Percentiles rank a stretch among this genome's conserved stretches.
These are phyloP conservation scores for Hevea brasiliensis DNA, from an alignment of 345 rosid genomes.

Conservation along the genomic window DNA sequence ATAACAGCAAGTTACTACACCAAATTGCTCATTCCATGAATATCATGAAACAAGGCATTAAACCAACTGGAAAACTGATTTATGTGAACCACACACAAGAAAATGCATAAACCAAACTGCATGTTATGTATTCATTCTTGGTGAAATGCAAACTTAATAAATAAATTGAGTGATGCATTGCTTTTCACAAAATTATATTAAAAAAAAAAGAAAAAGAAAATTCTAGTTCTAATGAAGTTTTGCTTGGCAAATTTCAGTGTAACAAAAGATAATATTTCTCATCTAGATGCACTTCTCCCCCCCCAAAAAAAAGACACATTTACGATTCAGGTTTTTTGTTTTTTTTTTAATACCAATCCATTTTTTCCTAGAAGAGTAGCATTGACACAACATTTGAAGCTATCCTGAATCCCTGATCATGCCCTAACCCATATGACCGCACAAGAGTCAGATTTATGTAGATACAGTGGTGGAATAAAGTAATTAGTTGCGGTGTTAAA, in stretches of 20 bases:
- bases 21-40: slow-evolving; percentile 7
- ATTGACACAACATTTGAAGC: neutral
- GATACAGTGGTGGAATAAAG: neutral
- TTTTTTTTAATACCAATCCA: neutral
- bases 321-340: neutral
- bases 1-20: slow-evolving; percentile 9
- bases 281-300: neutral
- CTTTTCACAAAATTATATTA: neutral
- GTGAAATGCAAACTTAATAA: neutral
- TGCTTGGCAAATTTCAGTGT: neutral
- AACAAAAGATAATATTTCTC: neutral
- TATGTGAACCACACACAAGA: neutral
- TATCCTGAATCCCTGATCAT: neutral
- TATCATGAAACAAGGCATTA: neutral
- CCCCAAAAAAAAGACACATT: neutral
- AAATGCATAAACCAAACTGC: neutral
- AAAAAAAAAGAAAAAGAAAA: neutral
- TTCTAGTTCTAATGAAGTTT: neutral
- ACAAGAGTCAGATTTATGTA: neutral
- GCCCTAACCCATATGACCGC: neutral
- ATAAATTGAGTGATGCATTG: neutral
- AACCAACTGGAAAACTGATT: neutral
- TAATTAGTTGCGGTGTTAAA: no score
- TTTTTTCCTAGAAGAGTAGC: neutral
- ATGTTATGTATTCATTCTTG: neutral